These are phyloP conservation scores for Tillandsia fasciculata DNA, from an alignment of 176 grass and related monocot species.

Conservation along the genomic window DNA sequence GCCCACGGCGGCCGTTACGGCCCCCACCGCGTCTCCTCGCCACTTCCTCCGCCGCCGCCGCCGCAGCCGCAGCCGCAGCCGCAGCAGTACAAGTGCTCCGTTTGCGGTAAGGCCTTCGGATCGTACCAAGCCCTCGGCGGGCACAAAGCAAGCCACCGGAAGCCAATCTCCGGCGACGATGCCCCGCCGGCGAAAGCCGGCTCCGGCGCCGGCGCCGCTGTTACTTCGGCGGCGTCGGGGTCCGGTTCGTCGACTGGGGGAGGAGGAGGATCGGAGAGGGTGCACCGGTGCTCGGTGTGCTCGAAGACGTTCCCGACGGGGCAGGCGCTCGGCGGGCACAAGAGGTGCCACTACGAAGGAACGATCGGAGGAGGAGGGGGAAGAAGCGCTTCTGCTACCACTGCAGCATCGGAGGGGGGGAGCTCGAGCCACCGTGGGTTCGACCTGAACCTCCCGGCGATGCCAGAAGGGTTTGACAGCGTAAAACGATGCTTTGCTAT, in stretches of 20 bases:
- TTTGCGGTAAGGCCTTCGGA: conserved; percentile 75
- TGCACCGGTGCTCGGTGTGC: conserved; percentile 87
- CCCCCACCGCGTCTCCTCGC: neutral
- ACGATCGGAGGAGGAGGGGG: conserved; percentile 3
- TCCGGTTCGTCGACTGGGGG: neutral
- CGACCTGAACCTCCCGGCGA: conserved; percentile 81
- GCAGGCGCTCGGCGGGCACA: conserved; percentile 93
- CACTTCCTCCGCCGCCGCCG: neutral
- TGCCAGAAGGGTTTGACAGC: conserved; percentile 44
- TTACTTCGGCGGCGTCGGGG: conserved; percentile 20
- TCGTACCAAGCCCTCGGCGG: conserved; percentile 96
- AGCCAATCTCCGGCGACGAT: conserved; percentile 29
- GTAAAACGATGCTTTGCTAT: conserved; percentile 24
- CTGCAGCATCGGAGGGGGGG: conserved; percentile 40
- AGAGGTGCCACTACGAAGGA: conserved; percentile 94
- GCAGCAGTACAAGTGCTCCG: conserved; percentile 65
- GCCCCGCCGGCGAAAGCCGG: conserved; percentile 34
- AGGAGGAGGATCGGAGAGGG: conserved; percentile 19
- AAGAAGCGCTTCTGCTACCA: neutral
- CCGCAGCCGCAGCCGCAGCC: neutral
- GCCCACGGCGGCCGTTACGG: conserved; percentile 32
- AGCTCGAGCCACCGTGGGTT: conserved; percentile 59
- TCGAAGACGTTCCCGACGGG: conserved; percentile 74
- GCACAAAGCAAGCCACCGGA: conserved; percentile 93
- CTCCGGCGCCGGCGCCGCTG: conserved; percentile 33